Base-by-base conservation (phyloP, 148 eudicot genomes). In the Rhododendron ovatum region DNA sequence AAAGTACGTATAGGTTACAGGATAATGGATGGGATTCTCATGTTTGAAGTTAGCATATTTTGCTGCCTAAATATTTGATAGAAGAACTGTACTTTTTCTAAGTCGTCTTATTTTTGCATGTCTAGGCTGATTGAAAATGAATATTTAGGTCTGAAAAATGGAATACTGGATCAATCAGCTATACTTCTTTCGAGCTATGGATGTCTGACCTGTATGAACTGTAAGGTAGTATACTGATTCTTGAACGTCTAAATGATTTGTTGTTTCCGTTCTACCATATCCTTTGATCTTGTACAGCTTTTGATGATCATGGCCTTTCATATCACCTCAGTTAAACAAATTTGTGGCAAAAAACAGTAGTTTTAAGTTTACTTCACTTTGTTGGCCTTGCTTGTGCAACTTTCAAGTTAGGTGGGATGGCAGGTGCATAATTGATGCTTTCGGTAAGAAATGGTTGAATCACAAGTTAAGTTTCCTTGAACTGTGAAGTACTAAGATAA, bases 131-230 rank as follows among this genome's bases (percentile, higher is more conserved):
- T 95, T 86, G 98, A 97, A 90, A 97, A 97, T 87, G 98, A 92
- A 87, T 98, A 93, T 91, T 87, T 94, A 84, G 98, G 99, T 82
- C 89, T 98, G 91, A 94, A 89, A 90, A 95, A 94, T 91, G 99
- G 99, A 86, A 98, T 98, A 91, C 82, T 97, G 93, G 99, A 97
- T 90, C 99, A 98, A 86, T 98, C 98, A 71, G 98, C 98, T 79
- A 90, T 98, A 82, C 83, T 98, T 84, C 98, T 98, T 91, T 98
- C 99, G 82, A 89, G 91, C 83, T 89, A 91, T 84, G 98, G 99
- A 63, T 95, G 96, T 90, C 92, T 97, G 74, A 97, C 98, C 76
- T 94, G 88, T 89, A 98, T 98, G 99, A 91, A 98, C 86, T 98
- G 99, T 92, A 98, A 94, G 99, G 99, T 97, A 93, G 86, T 84